These are phyloP conservation scores for Ceratobasidium theobromae DNA, from an alignment of 1,284 basidiomycete genomes.

Conservation along the genomic window DNA sequence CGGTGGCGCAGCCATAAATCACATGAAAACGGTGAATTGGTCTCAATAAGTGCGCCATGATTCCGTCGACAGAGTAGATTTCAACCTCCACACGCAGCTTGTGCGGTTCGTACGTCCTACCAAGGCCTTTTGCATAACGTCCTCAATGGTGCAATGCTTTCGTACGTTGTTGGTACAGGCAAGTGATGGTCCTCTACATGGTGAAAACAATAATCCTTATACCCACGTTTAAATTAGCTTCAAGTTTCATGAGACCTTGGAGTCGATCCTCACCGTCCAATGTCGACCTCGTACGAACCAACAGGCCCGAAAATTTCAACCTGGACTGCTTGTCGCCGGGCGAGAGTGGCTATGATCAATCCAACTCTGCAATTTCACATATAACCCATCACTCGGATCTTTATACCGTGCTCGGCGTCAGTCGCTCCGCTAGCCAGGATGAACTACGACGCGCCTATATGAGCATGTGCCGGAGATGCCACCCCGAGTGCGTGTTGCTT, in stretches of 20 bases:
- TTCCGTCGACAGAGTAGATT: no score
- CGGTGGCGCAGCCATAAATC: constrained; percentile 12
- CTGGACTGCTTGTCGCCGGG: background rate
- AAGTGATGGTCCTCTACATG: background rate
- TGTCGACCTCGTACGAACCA: background rate
- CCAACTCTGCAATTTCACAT: constrained; percentile 45
- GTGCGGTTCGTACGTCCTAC: background rate
- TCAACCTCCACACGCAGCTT: no score
- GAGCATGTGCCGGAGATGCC: constrained; percentile 70
- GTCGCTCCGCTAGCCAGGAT: constrained; percentile 59
- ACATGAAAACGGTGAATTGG: constrained; percentile 23
- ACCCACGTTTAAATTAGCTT: background rate
- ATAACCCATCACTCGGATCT: constrained; percentile 63
- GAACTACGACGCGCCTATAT: constrained; percentile 75
- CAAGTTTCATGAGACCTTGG: constrained; percentile 29
- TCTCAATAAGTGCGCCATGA: constrained; percentile 11
- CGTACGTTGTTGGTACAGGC: constrained; percentile 27
- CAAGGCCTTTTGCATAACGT: background rate
- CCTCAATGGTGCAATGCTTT: constrained; percentile 27
- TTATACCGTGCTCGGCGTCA: constrained; percentile 71
- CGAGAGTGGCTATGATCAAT: background rate
- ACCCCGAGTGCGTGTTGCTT: constrained; percentile 69
- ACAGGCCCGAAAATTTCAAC: background rate
- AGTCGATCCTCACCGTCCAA: background rate
- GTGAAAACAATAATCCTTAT: background rate